Evolutionary conservation across 495 filamentous ascomycete genomes (phyloP).

Genomic region (Diplogelasinospora grovesii): DNA sequence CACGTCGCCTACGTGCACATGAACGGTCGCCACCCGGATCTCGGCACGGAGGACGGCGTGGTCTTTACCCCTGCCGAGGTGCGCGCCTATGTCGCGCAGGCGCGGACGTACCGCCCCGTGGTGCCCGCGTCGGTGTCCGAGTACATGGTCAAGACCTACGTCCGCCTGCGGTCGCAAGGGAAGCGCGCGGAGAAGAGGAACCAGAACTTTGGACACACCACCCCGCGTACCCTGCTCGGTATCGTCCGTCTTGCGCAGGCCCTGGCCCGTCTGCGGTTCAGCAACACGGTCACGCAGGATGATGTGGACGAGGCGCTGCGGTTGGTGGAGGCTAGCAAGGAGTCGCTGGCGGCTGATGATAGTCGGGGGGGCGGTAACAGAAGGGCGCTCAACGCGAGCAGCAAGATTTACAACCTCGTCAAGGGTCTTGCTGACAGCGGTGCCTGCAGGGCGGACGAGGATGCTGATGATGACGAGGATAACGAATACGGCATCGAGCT

Average conservation of each 20-base stretch:
- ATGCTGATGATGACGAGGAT: constrained; percentile 45
- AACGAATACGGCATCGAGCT: constrained; percentile 57
- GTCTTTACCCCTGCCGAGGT: constrained; percentile 88
- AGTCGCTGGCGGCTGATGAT: constrained; percentile 66
- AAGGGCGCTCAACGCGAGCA: constrained; percentile 71
- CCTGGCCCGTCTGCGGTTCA: constrained; percentile 87
- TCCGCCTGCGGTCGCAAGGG: constrained; percentile 80
- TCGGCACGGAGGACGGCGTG: constrained; percentile 42
- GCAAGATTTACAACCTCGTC: constrained; percentile 90
- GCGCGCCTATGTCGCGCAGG: constrained; percentile 89
- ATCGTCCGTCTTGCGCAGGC: constrained; percentile 91
- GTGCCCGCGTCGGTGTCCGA: constrained; percentile 81
- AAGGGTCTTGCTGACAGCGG: constrained; percentile 76
- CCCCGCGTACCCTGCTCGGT: constrained; percentile 86
- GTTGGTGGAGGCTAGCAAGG: constrained; percentile 85
- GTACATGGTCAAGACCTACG: constrained; percentile 95
- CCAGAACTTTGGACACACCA: constrained; percentile 87
- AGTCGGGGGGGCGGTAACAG: constrained; percentile 42
- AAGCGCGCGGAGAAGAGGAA: constrained; percentile 82
- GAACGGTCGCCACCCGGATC: constrained; percentile 89
- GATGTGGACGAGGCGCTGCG: constrained; percentile 94
- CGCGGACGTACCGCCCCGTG: constrained; percentile 76
- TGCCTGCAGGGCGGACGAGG: constrained; percentile 60
- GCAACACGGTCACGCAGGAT: constrained; percentile 71
- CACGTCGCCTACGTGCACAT: constrained; percentile 98